Base-by-base conservation (phyloP, 2,329 filamentous ascomycete genomes). In the Ascochyta fabae region DNA sequence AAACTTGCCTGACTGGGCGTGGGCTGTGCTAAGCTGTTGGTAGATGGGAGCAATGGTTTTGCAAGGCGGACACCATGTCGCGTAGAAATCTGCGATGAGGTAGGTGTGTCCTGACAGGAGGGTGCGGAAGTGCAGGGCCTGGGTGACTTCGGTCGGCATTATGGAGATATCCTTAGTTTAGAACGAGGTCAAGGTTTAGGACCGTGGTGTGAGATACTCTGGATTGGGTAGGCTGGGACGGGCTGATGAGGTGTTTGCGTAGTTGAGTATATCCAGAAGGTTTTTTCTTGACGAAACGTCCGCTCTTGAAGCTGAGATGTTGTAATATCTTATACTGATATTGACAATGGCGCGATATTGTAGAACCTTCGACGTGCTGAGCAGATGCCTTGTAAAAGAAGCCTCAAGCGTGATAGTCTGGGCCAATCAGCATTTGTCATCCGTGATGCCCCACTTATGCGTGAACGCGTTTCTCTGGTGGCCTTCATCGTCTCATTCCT, bases 31-130 rank as follows among this genome's bases (percentile, higher is more conserved):
- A 60, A 84, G 78, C 62, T 83, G 77, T 45, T 79, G 77, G 70
- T 83, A 80, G 59, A 80, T 72, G 44, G 83, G 83, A 0, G 78
- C 78, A 53, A 85, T 82, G 51, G 78, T 75, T 67, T 83, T 83
- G 77, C 83, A 85, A 15, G 83, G 83, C 2, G 81, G 82, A 65
- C 83, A 85, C 82, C 83, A 85, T 60, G 78, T 79, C 13, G 81
- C 81, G 67, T 79, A 81, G 74, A 81, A 82, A 67, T 83, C 81
- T 61, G 79, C 76, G 46, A 83, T 74, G 55, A 82, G 72, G 58
- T 72, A 75, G n/a, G 68, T 72, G 56, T 73, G 67, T 0, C 60
- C 59, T n/a, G 58, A 66, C 15, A 75, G 62, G 16, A 77, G 66
- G 22, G 71, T 74, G 59, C 62, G 70, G 62, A 75, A 69, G 56